phyloP scores from a whole-genome alignment of 2,329 filamentous ascomycete species.

The Chlorencoelia australis region DNA sequence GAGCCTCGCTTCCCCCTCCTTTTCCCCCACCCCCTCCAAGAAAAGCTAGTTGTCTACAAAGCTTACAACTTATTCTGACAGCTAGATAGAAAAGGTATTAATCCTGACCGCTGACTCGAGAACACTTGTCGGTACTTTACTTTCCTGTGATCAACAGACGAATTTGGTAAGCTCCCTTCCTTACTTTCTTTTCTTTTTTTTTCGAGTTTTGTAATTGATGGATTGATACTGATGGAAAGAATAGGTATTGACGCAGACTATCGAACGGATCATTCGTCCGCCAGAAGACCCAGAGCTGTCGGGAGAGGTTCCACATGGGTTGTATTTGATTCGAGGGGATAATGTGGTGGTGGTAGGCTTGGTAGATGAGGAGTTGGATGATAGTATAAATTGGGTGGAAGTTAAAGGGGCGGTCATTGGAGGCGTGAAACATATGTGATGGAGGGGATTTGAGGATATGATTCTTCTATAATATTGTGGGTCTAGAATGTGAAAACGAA shows the following conservation, averaged over 20 bases:
- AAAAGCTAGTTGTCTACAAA: conserved; percentile 10
- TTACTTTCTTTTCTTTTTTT: not conserved
- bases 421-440: conserved; percentile 64
- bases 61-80: conserved; percentile 29
- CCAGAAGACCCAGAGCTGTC: conserved; percentile 75
- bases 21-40: not conserved
- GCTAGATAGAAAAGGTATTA: conserved; percentile 68
- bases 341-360: conserved; percentile 86
- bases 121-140: conserved; percentile 70
- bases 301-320: conserved; percentile 68
- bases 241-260: conserved; percentile 69
- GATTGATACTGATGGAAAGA: too few species aligned
- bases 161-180: conserved; percentile 52
- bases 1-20: conserved; percentile 19
- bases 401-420: conserved; percentile 79
- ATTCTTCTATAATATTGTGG: too few species aligned
- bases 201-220: not conserved
- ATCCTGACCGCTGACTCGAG: conserved; percentile 89
- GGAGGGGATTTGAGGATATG: too few species aligned
- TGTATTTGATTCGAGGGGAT: conserved; percentile 89
- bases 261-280: conserved; percentile 84
- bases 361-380: conserved; percentile 82
- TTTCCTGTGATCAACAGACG: conserved; percentile 82
- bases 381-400: conserved; percentile 84
- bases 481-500: too few species aligned